Conservation (phyloP, 371 early-diverging fungal species). For the Syncephalis plumigaleata region DNA sequence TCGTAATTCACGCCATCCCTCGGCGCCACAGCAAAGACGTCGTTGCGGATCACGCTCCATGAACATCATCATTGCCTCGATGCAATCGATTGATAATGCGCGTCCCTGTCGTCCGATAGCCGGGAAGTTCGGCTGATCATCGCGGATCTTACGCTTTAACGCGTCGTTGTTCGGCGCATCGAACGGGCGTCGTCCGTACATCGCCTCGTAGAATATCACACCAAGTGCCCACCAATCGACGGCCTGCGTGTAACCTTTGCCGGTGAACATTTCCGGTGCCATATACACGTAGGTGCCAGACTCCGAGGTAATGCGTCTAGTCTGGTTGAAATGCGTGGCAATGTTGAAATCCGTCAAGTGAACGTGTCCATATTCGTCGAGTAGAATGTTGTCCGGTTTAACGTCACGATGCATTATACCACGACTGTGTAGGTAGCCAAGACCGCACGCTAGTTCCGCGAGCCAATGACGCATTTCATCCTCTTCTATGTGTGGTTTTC, state of each 20-base stretch:
- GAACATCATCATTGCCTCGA: conserved; percentile 1
- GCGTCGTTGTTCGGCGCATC: background rate
- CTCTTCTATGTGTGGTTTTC: conserved; percentile 39
- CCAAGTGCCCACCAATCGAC: conserved; percentile 94
- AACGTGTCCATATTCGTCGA: conserved; percentile 51
- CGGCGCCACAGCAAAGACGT: conserved; percentile 6
- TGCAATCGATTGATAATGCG: conserved; percentile 12
- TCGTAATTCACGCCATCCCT: conserved; percentile 9
- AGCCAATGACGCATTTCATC: conserved; percentile 55
- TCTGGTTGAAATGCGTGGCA: conserved; percentile 37
- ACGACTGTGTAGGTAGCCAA: conserved; percentile 59
- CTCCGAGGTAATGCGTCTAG: conserved; percentile 40
- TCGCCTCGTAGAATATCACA: conserved; percentile 53
- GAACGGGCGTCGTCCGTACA: conserved; percentile 21
- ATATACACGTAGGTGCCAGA: conserved; percentile 69
- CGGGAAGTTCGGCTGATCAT: conserved; percentile 10
- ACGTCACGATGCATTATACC: conserved; percentile 55
- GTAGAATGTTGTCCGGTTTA: conserved; percentile 71
- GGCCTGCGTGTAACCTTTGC: conserved; percentile 47
- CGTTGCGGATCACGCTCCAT: conserved; percentile 4
- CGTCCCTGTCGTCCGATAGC: conserved; percentile 8
- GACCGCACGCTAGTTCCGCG: conserved; percentile 53
- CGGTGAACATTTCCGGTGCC: conserved; percentile 66
- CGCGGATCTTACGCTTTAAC: conserved; percentile 2
- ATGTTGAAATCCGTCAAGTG: conserved; percentile 74